A percentile compares a stretch with the other conserved stretches of the same genome.
These are phyloP conservation scores for Trametes coccinea DNA, from an alignment of 768 basidiomycete species.

Conservation along the genomic window DNA sequence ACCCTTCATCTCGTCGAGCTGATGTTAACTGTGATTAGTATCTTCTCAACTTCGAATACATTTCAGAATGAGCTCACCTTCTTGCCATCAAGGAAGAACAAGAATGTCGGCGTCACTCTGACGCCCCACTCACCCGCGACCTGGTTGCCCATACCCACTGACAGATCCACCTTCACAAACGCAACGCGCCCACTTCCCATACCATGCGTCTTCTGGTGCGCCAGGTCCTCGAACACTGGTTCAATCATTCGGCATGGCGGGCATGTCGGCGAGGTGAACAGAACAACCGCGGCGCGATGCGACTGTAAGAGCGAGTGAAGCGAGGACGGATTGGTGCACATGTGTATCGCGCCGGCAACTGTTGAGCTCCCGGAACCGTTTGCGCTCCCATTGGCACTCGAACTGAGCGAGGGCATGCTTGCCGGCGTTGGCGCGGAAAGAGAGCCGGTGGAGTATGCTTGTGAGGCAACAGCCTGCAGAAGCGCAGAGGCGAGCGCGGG, in stretches of 20 bases:
- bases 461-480: slow-evolving; percentile 56
- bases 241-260: slow-evolving; percentile 82
- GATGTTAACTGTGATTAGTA: not conserved
- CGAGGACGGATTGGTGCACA: slow-evolving; percentile 72
- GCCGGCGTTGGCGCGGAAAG: slow-evolving; percentile 22
- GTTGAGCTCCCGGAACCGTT: slow-evolving; percentile 44
- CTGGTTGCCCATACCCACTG: slow-evolving; percentile 59
- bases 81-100: slow-evolving; percentile 79
- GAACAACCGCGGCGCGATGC: slow-evolving; percentile 73
- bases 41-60: not conserved
- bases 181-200: slow-evolving; percentile 47
- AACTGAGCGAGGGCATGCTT: slow-evolving; percentile 26
- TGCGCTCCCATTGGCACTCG: no score
- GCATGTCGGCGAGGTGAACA: slow-evolving; percentile 80
- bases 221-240: slow-evolving; percentile 78
- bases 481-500: slow-evolving; percentile 54
- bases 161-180: slow-evolving; percentile 85
- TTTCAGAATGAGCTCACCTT: slow-evolving; percentile 47
- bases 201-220: slow-evolving; percentile 53
- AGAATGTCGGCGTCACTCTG: slow-evolving; percentile 82
- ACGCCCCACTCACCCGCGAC: slow-evolving; percentile 68
- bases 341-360: slow-evolving; percentile 63
- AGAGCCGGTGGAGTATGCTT: slow-evolving; percentile 39
- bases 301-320: slow-evolving; percentile 64
- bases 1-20: slow-evolving; percentile 75